phyloP scores from a whole-genome alignment of 2,329 filamentous ascomycete species.

The Sarocladiaceae sp. region DNA sequence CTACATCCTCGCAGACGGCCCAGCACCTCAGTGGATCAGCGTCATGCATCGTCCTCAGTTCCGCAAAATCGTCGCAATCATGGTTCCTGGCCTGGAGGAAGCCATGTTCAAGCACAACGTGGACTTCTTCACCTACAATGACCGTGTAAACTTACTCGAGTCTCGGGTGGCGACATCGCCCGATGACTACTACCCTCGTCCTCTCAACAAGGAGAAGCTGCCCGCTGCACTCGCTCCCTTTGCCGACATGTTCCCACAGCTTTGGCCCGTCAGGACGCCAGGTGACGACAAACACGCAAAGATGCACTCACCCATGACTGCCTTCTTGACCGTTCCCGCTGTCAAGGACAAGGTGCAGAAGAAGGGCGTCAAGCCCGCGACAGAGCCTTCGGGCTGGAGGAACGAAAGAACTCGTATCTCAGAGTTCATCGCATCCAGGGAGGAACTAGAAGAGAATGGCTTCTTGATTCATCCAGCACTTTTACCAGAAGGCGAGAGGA shows the following conservation, averaged over 20 bases:
- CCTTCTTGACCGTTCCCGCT: slow-evolving; percentile 71
- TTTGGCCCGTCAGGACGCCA: slow-evolving; percentile 85
- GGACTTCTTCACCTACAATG: slow-evolving; percentile 42
- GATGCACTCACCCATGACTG: slow-evolving; percentile 80
- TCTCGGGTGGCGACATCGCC: slow-evolving; percentile 35
- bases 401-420: slow-evolving; percentile 77
- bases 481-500: slow-evolving; percentile 52
- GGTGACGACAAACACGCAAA: slow-evolving; percentile 76
- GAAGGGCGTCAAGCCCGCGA: slow-evolving; percentile 54
- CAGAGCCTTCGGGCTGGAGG: slow-evolving; percentile 60
- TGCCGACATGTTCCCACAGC: slow-evolving; percentile 73
- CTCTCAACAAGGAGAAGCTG: slow-evolving; percentile 43
- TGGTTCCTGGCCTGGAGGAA: slow-evolving; percentile 87
- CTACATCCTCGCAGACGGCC: slow-evolving; percentile 61
- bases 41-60: slow-evolving; percentile 58
- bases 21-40: slow-evolving; percentile 58
- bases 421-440: slow-evolving; percentile 63
- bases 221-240: slow-evolving; percentile 57
- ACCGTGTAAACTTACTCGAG: slow-evolving; percentile 24
- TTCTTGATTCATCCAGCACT: slow-evolving; percentile 78
- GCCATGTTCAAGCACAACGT: slow-evolving; percentile 72
- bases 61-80: slow-evolving; percentile 77
- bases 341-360: slow-evolving; percentile 58
- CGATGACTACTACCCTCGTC: slow-evolving; percentile 54
- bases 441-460: slow-evolving; percentile 76